These are phyloP conservation scores for Ilex paraguariensis DNA, from an alignment of 305 asterid species.

Conservation along the genomic window DNA sequence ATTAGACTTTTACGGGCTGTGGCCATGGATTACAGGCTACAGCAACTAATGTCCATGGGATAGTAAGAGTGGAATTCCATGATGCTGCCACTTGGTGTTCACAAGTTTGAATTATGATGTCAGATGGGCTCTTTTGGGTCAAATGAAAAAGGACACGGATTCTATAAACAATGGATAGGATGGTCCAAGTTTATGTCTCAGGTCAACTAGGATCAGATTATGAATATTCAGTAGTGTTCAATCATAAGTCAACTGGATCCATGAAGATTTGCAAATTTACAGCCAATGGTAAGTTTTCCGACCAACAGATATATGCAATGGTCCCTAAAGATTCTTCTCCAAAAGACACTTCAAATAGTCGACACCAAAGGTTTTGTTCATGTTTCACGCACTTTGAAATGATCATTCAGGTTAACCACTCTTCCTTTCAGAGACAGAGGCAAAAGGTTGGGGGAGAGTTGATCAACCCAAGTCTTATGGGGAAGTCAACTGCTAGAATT, in stretches of 20 bases:
- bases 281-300: neutral
- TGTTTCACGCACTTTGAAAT: conserved; percentile 76
- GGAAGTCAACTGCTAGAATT: conserved; percentile 67
- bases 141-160: too few species aligned
- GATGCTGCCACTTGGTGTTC: too few species aligned
- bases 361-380: conserved; percentile 53
- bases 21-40: too few species aligned
- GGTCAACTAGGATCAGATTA: too few species aligned
- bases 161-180: too few species aligned
- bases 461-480: conserved; percentile 53
- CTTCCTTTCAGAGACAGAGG: conserved; percentile 50
- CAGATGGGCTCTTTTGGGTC: too few species aligned
- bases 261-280: neutral
- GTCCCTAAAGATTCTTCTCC: conserved; percentile 17
- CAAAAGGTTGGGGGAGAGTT: conserved; percentile 37
- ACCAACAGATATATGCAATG: conserved; percentile 3
- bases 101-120: too few species aligned
- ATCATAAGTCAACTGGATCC: neutral
- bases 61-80: too few species aligned
- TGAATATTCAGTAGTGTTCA: too few species aligned
- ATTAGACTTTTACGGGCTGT: too few species aligned
- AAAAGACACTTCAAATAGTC: conserved; percentile 26
- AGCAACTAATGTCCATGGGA: too few species aligned
- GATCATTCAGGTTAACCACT: conserved; percentile 82
- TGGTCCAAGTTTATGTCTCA: too few species aligned